Conservation (phyloP, 1,284 basidiomycete species). For the Tilletia walkeri region DNA sequence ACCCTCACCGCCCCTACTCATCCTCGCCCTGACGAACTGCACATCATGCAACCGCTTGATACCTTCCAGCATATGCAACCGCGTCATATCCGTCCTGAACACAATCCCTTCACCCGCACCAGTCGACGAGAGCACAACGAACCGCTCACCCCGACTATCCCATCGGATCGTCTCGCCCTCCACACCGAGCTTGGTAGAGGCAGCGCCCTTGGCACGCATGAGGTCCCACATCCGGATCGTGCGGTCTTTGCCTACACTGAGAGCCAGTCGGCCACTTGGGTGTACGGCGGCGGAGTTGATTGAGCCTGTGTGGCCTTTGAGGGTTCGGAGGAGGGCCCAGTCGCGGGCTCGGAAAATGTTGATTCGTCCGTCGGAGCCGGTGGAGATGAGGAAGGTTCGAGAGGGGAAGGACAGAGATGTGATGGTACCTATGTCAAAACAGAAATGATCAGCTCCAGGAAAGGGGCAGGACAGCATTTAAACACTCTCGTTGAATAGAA, state of each 20-base stretch:
- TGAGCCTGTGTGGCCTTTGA: slow-evolving; percentile 89
- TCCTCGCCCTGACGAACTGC: slow-evolving; percentile 33
- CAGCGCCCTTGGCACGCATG: slow-evolving; percentile 85
- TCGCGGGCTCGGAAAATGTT: slow-evolving; percentile 87
- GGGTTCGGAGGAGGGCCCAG: slow-evolving; percentile 80
- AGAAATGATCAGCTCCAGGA: background rate
- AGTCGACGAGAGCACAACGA: slow-evolving; percentile 40
- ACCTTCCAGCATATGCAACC: slow-evolving; percentile 42
- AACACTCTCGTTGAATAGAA: too few species aligned
- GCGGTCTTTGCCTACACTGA: slow-evolving; percentile 85
- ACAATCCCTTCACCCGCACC: slow-evolving; percentile 34
- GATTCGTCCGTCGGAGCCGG: slow-evolving; percentile 74
- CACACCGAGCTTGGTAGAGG: slow-evolving; percentile 68
- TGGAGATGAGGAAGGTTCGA: slow-evolving; percentile 80
- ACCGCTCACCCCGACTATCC: slow-evolving; percentile 40
- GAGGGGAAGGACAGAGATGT: slow-evolving; percentile 85
- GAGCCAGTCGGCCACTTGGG: slow-evolving; percentile 82
- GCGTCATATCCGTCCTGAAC: slow-evolving; percentile 46
- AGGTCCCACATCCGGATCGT: slow-evolving; percentile 97
- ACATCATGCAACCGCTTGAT: slow-evolving; percentile 41
- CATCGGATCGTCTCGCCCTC: slow-evolving; percentile 44
- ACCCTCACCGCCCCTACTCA: background rate
- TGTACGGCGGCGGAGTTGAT: slow-evolving; percentile 88
- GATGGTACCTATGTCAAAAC: slow-evolving; percentile 69
- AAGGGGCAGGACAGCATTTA: background rate